Conservation (phyloP, 2,329 filamentous ascomycete species). For the Sporothrix variecibatus region DNA sequence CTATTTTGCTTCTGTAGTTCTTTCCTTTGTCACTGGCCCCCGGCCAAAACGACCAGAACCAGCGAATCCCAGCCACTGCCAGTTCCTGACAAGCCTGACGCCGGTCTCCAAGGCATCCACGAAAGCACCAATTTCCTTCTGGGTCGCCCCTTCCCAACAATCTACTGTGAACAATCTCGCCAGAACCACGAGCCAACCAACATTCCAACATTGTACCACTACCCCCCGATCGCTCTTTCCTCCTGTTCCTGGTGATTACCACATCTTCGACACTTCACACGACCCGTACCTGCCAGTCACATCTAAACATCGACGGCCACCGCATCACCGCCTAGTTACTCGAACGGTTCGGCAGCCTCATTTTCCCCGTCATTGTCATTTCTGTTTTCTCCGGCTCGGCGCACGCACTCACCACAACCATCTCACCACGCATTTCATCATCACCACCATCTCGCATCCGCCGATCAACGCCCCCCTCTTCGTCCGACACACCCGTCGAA, state of each 20-base stretch:
- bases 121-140: slow-evolving; percentile 15
- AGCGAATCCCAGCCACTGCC: neutral
- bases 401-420: neutral
- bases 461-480: neutral
- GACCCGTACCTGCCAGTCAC: slow-evolving; percentile 2
- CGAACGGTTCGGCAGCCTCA: neutral
- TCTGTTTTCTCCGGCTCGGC: neutral
- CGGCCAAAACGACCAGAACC: neutral
- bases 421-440: neutral
- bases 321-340: neutral
- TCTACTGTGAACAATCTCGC: neutral
- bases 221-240: slow-evolving; percentile 3
- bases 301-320: neutral
- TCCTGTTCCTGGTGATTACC: slow-evolving; percentile 10
- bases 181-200: slow-evolving; percentile 2
- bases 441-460: slow-evolving; percentile 6
- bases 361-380: neutral
- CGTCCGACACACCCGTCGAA: neutral
- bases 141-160: slow-evolving; percentile 20
- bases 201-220: neutral
- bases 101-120: slow-evolving; percentile 21
- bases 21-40: neutral
- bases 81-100: neutral
- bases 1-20: neutral
- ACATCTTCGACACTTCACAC: neutral